A percentile compares a stretch with the other conserved stretches of the same genome.
Evolutionary conservation across 2,329 filamentous ascomycete genomes (phyloP).

Genomic region (Fusarium decemcellulare): DNA sequence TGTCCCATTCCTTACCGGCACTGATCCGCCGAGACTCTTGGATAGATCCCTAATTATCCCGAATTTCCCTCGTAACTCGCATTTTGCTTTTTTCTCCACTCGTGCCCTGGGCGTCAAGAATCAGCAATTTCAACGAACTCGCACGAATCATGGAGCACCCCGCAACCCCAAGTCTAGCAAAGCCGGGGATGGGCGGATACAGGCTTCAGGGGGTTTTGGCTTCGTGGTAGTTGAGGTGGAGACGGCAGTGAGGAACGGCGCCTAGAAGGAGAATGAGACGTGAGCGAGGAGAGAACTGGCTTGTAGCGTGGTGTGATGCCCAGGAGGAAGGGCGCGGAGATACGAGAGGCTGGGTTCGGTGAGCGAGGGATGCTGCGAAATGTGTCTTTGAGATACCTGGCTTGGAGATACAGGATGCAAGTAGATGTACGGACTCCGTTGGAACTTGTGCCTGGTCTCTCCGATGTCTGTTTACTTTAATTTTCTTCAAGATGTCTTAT

Average conservation of each 20-base stretch:
- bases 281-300: background rate
- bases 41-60: slow-evolving; percentile 35
- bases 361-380: slow-evolving; percentile 17
- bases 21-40: background rate
- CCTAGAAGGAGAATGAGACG: slow-evolving; percentile 21
- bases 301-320: slow-evolving; percentile 21
- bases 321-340: slow-evolving; percentile 23
- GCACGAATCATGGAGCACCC: slow-evolving; percentile 9
- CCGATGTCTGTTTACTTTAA: slow-evolving; percentile 8
- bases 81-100: slow-evolving; percentile 19
- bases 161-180: slow-evolving; percentile 14
- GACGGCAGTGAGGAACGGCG: background rate
- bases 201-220: background rate
- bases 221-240: slow-evolving; percentile 7
- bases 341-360: slow-evolving; percentile 34
- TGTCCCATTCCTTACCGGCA: background rate
- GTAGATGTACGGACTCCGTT: slow-evolving; percentile 10
- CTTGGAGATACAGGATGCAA: slow-evolving; percentile 13
- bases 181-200: background rate
- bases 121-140: background rate
- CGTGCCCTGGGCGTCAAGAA: background rate
- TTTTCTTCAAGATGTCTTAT: background rate
- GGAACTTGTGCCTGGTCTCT: slow-evolving; percentile 11
- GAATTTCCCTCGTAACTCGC: background rate
- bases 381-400: background rate